phyloP scores from a whole-genome alignment of 352 stramenopile genomes.

The Phytophthora melonis region DNA sequence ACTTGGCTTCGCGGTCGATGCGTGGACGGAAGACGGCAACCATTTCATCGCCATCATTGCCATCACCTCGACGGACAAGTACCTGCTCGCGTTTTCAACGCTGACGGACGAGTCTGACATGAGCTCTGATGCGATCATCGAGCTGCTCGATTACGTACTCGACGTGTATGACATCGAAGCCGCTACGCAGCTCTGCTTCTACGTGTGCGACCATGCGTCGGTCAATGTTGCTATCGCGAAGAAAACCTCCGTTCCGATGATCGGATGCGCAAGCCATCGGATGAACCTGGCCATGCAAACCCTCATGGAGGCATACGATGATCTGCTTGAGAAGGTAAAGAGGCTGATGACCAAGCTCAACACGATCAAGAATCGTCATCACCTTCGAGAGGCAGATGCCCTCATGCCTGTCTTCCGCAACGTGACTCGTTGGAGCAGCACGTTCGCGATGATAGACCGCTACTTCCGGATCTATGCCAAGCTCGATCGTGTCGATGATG shows the following conservation, averaged over 20 bases:
- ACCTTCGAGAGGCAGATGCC: neutral
- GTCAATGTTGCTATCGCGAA: slow-evolving; percentile 21
- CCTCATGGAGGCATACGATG: neutral
- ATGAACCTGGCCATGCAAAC: slow-evolving; percentile 24
- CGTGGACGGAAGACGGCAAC: slow-evolving; percentile 25
- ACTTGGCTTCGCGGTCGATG: slow-evolving; percentile 28
- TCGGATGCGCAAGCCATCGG: slow-evolving; percentile 29
- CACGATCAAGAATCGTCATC: slow-evolving; percentile 10
- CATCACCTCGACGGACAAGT: slow-evolving; percentile 4
- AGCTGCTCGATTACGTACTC: slow-evolving; percentile 25
- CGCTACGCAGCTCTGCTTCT: slow-evolving; percentile 20
- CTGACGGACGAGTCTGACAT: slow-evolving; percentile 25
- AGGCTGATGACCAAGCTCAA: slow-evolving; percentile 9
- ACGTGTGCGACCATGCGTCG: slow-evolving; percentile 23
- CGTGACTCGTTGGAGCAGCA: slow-evolving; percentile 34
- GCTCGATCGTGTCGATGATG: slow-evolving; percentile 7
- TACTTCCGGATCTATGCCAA: slow-evolving; percentile 5
- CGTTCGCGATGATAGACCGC: slow-evolving; percentile 25
- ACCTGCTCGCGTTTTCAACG: slow-evolving; percentile 28
- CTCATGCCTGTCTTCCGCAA: slow-evolving; percentile 2
- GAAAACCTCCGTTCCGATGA: slow-evolving; percentile 25
- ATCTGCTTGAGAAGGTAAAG: neutral
- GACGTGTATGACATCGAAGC: slow-evolving; percentile 25
- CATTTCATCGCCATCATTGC: slow-evolving; percentile 31
- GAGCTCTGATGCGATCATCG: slow-evolving; percentile 17